Conservation (phyloP, 2,329 filamentous ascomycete genomes). For the Aspergillus eucalypticola region DNA sequence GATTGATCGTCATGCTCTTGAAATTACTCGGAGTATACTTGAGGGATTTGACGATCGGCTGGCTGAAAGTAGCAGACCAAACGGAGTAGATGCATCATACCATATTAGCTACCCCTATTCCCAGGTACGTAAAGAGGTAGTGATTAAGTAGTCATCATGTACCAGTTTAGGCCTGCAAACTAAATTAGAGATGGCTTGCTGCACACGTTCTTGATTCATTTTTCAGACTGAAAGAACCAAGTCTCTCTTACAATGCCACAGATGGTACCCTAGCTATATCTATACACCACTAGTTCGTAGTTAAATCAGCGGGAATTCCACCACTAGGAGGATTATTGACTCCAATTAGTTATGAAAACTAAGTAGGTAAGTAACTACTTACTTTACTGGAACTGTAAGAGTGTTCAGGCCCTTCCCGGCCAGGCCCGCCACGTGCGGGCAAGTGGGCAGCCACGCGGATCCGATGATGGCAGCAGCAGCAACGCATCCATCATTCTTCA, state of each 20-base stretch:
- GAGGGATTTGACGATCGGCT: background rate
- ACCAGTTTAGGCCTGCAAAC: no score
- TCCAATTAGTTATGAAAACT: no score
- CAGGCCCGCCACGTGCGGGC: constrained; percentile 1
- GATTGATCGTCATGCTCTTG: constrained; percentile 5
- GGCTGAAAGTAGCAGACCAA: constrained; percentile 1
- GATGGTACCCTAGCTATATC: background rate
- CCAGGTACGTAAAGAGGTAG: background rate
- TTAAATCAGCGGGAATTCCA: background rate
- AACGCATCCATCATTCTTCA: background rate
- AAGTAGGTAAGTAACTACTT: background rate
- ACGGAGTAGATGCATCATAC: constrained; percentile 9
- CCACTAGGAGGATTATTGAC: background rate
- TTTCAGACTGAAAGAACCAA: background rate
- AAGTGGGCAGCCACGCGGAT: constrained; percentile 3
- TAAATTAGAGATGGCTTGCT: no score
- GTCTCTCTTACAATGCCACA: background rate
- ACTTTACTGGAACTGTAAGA: no score
- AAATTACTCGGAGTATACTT: background rate
- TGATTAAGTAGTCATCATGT: no score
- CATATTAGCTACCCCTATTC: background rate
- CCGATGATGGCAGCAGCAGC: background rate
- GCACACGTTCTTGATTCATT: background rate
- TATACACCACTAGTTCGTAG: background rate
- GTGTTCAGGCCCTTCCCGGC: background rate